These are phyloP conservation scores for Pyrenophora teres DNA, from an alignment of 2,329 filamentous ascomycete genomes.

Conservation along the genomic window DNA sequence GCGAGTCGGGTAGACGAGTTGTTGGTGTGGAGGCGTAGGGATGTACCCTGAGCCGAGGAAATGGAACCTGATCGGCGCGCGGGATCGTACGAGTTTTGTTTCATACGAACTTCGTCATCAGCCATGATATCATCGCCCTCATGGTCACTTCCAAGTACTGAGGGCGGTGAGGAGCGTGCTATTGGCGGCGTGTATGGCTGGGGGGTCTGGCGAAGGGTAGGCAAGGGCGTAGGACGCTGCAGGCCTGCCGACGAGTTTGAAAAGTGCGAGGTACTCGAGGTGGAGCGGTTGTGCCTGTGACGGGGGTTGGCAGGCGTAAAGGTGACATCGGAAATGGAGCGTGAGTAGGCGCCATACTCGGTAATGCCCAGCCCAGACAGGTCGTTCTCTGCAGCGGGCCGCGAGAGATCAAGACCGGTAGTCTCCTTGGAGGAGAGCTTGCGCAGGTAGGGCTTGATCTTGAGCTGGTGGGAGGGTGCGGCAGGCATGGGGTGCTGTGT, in stretches of 20 bases:
- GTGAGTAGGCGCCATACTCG: slow-evolving; percentile 49
- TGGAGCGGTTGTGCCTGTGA: slow-evolving; percentile 56
- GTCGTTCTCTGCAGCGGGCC: slow-evolving; percentile 61
- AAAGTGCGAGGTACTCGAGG: slow-evolving; percentile 60
- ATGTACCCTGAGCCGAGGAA: slow-evolving; percentile 48
- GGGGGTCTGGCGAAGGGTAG: slow-evolving; percentile 61
- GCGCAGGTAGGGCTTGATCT: slow-evolving; percentile 61
- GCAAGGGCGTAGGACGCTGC: slow-evolving; percentile 56
- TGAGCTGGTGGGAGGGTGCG: slow-evolving; percentile 39
- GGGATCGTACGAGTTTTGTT: slow-evolving; percentile 46
- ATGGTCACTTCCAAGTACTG: slow-evolving; percentile 52
- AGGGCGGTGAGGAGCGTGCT: slow-evolving; percentile 56
- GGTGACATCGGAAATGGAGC: slow-evolving; percentile 51
- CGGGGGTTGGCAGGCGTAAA: slow-evolving; percentile 49
- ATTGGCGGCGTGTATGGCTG: slow-evolving; percentile 60
- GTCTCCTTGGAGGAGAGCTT: slow-evolving; percentile 58
- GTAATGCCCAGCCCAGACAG: slow-evolving; percentile 60
- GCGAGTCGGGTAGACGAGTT: slow-evolving; percentile 52
- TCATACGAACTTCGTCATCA: slow-evolving; percentile 52
- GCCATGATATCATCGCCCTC: slow-evolving; percentile 53
- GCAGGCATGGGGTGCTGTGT: slow-evolving; percentile 31
- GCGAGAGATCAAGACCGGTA: slow-evolving; percentile 59
- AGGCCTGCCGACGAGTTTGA: slow-evolving; percentile 54
- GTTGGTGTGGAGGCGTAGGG: slow-evolving; percentile 45
- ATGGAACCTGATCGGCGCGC: slow-evolving; percentile 52